These are phyloP conservation scores for Pyropia yezoensis DNA, from an alignment of 23 red algal genomes.

Conservation along the genomic window DNA sequence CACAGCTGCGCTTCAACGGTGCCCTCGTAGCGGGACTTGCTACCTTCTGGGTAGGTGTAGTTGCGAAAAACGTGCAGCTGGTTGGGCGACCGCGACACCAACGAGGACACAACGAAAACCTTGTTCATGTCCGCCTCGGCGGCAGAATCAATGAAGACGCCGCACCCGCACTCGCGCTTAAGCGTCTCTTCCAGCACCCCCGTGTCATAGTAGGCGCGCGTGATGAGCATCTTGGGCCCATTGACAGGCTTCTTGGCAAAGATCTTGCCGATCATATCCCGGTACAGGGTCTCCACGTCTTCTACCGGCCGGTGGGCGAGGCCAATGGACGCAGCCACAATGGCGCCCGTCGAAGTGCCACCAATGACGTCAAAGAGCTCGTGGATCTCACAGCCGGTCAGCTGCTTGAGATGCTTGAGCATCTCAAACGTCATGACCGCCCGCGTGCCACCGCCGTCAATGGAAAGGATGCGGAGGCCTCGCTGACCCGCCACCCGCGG, in stretches of 20 bases:
- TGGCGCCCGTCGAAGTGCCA: slow-evolving; percentile 87
- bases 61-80: slow-evolving; percentile 88
- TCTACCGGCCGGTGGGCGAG: slow-evolving; percentile 72
- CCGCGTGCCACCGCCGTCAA: slow-evolving; percentile 91
- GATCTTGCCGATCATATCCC: slow-evolving; percentile 93
- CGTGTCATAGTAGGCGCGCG: slow-evolving; percentile 86
- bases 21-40: slow-evolving; percentile 79
- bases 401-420: slow-evolving; percentile 71
- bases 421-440: slow-evolving; percentile 93
- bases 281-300: slow-evolving; percentile 88
- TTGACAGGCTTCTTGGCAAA: slow-evolving; percentile 80
- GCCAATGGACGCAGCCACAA: slow-evolving; percentile 81
- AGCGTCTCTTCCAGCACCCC: slow-evolving; percentile 74
- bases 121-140: slow-evolving; percentile 73
- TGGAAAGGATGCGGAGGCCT: slow-evolving; percentile 76
- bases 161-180: slow-evolving; percentile 64
- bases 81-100: slow-evolving; percentile 77
- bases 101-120: slow-evolving; percentile 89
- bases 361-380: slow-evolving; percentile 97
- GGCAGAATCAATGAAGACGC: slow-evolving; percentile 69
- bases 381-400: slow-evolving; percentile 83
- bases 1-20: slow-evolving; percentile 74
- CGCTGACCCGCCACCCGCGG: slow-evolving; percentile 84
- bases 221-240: slow-evolving; percentile 84
- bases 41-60: slow-evolving; percentile 74